Conservation (phyloP, 2,329 filamentous ascomycete species). For the Verticillium isaacii region DNA sequence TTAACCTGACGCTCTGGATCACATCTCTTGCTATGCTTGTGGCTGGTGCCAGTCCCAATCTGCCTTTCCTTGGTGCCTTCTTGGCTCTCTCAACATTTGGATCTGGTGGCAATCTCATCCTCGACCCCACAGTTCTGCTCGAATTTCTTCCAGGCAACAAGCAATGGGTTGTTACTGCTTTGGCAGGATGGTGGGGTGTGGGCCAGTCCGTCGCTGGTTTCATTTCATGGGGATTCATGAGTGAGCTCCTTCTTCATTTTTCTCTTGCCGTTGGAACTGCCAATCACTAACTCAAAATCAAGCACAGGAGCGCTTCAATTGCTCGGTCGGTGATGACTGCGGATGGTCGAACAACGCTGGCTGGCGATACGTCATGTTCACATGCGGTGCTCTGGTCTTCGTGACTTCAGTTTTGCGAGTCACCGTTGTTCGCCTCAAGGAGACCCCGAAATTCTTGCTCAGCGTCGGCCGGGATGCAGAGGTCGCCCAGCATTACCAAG, state of each 20-base stretch:
- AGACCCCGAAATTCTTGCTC: conserved; percentile 57
- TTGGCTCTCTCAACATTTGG: conserved; percentile 60
- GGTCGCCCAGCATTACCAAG: conserved; percentile 37
- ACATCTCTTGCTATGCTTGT: conserved; percentile 53
- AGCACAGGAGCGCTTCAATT: conserved; percentile 11
- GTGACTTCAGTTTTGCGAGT: conserved; percentile 48
- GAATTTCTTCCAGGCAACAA: conserved; percentile 43
- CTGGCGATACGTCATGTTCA: conserved; percentile 45
- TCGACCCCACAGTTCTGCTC: conserved; percentile 51
- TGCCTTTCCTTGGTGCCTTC: conserved; percentile 60
- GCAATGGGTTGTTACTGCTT: conserved; percentile 59
- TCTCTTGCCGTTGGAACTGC: too few species aligned
- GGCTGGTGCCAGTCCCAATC: conserved; percentile 63
- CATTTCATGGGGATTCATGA: conserved; percentile 40
- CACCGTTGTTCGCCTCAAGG: conserved; percentile 48
- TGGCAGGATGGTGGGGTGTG: conserved; percentile 48
- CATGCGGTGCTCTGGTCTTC: conserved; percentile 39
- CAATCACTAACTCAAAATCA: too few species aligned
- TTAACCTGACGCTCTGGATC: conserved; percentile 62
- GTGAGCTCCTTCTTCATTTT: conserved; percentile 23
- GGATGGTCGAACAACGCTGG: conserved; percentile 40
- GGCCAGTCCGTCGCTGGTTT: conserved; percentile 39
- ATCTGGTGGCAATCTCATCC: conserved; percentile 58
- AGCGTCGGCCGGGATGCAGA: conserved; percentile 45
- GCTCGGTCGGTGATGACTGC: conserved; percentile 24